Evolutionary conservation across 768 basidiomycete species (phyloP), one percentile per base, ranked within the genome.

Genomic region (Hygrocybe coccinea): DNA sequence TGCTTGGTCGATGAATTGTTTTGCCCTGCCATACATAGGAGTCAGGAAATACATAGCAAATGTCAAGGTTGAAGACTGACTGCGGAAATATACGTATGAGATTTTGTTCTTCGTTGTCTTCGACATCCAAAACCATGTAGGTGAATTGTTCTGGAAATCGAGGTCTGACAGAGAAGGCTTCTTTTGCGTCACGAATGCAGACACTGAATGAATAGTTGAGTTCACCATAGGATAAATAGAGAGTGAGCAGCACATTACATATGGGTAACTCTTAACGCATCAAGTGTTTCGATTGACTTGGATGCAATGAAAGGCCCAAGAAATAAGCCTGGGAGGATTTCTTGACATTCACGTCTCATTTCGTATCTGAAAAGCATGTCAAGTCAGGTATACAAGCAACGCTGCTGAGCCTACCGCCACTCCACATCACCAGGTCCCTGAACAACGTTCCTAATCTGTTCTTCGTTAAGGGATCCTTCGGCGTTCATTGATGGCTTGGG

Each of bases 61-160:
- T 39, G 36, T 21, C 22, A 12, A 48, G 15, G 37, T n/a, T 22
- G 50, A 46, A 24, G 24, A 74, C 82, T 54, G 59, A 93, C 93
- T 69, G 67, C n/a, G 93, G 94, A 69, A 95, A 95, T 41, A 94
- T 72, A 24, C 89, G 79, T 62, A 97, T 95, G 38, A 97, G 78
- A 67, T 97, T 97, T 73, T 97, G 94, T 65, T 95, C 93, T 68
- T 95, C 92, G 60, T 83, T 91, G 68, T 97, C 93, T 67, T 92
- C 81, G 24, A 97, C 90, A 67, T 95, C 87, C 34, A 95, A 75
- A 1, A 85, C 83, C 65, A 92, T 69, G 68, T 97, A 97, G 37
- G 66, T 63, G 71, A 95, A 91, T 19, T 81, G 74, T 0, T 87
- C 87, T 2, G 86, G 86, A 64, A 93, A 97, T 21, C 92, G 83